These are phyloP conservation scores for Pseudogymnoascus sp. DNA, from an alignment of 2,329 filamentous ascomycete genomes.

Conservation along the genomic window DNA sequence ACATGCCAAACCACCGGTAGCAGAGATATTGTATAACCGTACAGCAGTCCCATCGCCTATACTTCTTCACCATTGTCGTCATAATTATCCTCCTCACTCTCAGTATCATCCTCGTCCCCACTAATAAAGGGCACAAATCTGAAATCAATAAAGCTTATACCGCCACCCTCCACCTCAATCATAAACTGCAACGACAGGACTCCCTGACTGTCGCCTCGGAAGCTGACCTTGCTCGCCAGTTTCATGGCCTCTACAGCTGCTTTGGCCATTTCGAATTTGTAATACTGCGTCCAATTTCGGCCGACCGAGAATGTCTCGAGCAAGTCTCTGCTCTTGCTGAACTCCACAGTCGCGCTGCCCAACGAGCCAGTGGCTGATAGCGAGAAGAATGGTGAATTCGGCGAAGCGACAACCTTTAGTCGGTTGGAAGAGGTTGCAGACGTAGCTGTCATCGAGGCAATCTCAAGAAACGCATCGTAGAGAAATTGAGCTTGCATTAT, in stretches of 20 bases:
- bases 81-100: slow-evolving; percentile 7
- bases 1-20: neutral
- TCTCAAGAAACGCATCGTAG: slow-evolving; percentile 63
- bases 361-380: slow-evolving; percentile 58
- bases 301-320: slow-evolving; percentile 67
- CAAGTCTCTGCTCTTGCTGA: slow-evolving; percentile 55
- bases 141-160: slow-evolving; percentile 72
- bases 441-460: slow-evolving; percentile 32
- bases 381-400: slow-evolving; percentile 52
- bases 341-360: slow-evolving; percentile 58
- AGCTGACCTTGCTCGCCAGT: slow-evolving; percentile 82
- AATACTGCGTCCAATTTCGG: slow-evolving; percentile 58
- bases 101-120: slow-evolving; percentile 44
- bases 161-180: slow-evolving; percentile 71
- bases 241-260: slow-evolving; percentile 88
- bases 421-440: slow-evolving; percentile 60
- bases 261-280: slow-evolving; percentile 81
- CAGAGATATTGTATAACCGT: neutral
- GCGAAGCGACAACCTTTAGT: slow-evolving; percentile 59
- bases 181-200: slow-evolving; percentile 94
- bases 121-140: slow-evolving; percentile 67
- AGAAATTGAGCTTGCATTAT: slow-evolving; percentile 79
- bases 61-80: neutral
- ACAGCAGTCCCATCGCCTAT: neutral
- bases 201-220: slow-evolving; percentile 79